Percentiles rank a stretch among this genome's conserved stretches.
Evolutionary conservation across 192 early-diverging fungal species (phyloP).

Genomic region (Rhizophagus clarus): DNA sequence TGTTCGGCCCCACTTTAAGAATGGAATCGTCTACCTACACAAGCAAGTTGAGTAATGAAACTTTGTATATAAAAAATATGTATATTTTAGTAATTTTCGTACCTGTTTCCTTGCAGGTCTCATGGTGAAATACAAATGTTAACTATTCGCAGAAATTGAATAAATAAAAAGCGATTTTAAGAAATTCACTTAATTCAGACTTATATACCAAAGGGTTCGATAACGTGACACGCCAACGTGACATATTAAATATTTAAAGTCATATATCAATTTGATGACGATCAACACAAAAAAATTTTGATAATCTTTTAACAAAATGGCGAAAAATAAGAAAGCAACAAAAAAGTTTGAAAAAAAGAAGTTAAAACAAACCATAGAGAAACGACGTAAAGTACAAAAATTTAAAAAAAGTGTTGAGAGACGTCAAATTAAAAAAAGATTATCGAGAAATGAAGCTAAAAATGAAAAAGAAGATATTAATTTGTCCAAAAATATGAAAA

Average conservation of each 20-base stretch:
- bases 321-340: constrained; percentile 68
- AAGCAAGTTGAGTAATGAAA: neutral
- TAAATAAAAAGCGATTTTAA: too few species aligned
- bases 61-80: neutral
- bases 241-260: too few species aligned
- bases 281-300: neutral
- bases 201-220: too few species aligned
- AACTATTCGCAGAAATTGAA: neutral
- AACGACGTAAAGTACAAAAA: constrained; percentile 60
- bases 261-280: too few species aligned
- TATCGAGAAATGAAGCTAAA: constrained; percentile 36
- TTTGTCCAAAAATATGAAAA: neutral
- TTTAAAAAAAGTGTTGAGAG: constrained; percentile 57
- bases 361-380: constrained; percentile 66
- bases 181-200: too few species aligned
- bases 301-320: constrained; percentile 42
- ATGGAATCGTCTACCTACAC: constrained; percentile 17
- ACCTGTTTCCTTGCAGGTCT: constrained; percentile 27
- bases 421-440: constrained; percentile 60
- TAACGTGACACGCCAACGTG: too few species aligned
- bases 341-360: constrained; percentile 81
- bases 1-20: constrained; percentile 19
- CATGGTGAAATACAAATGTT: neutral
- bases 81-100: neutral
- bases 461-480: neutral